Evolutionary conservation across 2,329 filamentous ascomycete genomes (phyloP), one percentile per base, ranked within the genome.

Genomic region (Neonectria faginata): DNA sequence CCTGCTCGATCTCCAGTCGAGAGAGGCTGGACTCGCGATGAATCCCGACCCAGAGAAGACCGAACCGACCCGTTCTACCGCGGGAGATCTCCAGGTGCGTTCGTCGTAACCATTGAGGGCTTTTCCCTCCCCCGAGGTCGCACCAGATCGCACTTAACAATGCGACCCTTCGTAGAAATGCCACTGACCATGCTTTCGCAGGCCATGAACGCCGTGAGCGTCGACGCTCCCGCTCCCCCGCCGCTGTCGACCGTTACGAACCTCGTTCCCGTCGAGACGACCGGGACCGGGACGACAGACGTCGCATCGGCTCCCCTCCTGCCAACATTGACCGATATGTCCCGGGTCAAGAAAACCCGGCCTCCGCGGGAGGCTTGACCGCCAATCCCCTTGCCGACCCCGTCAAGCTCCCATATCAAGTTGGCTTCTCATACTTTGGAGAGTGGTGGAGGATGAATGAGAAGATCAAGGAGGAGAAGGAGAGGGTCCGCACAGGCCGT

Each of bases 361-460:
- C 86, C 18, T 79, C 86, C 14, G 39, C 69, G 20, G 68, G 66
- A 7, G 81, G 71, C 10, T 41, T 82, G 22, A 74, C 83, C 1
- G 79, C 83, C 18, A 94, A 94, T 70, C 91, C 91, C 9, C 81
- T 95, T 3, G 84, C 87, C 12, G 91, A 95, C 67, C 92, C 92
- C 2, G 84, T 91, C 71, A 88, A 88, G 65, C 83, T 95, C 10
- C 88, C 91, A 3, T 94, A 91, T 67, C 92, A 95, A 76, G 92
- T 94, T 60, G 92, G 92, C 2, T 95, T 95, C 79, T 94, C 92
- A 14, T 95, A 91, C 78, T 95, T 93, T 73, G 90, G 92, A 18
- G 92, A 95, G 78, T 95, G 92, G 92, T 95, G 92, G 92, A 88
- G 92, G 65, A 84, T 90, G 69, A 93, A 94, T 71, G 91, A 94